These are phyloP conservation scores for Viola odorata DNA, from an alignment of 345 rosid genomes.

Conservation along the genomic window DNA sequence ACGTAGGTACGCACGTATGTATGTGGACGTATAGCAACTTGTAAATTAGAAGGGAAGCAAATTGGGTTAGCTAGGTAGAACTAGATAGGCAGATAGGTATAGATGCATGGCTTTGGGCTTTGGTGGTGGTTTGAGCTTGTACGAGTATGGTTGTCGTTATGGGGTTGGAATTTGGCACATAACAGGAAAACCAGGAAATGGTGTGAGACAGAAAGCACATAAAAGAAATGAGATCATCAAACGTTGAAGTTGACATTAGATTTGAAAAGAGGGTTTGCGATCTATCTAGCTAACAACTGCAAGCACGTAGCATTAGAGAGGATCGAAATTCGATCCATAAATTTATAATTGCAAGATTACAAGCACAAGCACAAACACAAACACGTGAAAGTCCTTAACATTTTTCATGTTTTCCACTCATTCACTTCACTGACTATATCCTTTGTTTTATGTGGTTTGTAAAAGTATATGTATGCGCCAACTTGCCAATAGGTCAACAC, in stretches of 20 bases:
- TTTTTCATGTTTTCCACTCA: constrained; percentile 34
- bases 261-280: constrained; percentile 2
- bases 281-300: too few relatives aligned
- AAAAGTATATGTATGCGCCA: constrained; percentile 7
- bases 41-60: too few relatives aligned
- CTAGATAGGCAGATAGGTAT: background rate
- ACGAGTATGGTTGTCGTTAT: constrained; percentile 31
- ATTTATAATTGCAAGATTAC: constrained; percentile 38
- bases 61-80: background rate
- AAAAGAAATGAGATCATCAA: constrained; percentile 14
- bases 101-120: constrained; percentile 5
- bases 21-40: too few relatives aligned
- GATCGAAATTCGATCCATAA: background rate
- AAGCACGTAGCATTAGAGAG: too few relatives aligned
- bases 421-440: constrained; percentile 37
- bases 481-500: constrained; percentile 22
- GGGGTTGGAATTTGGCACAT: constrained; percentile 39
- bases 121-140: background rate
- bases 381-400: background rate
- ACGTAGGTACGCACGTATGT: too few relatives aligned
- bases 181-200: constrained; percentile 36
- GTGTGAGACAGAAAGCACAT: constrained; percentile 31
- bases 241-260: constrained; percentile 29
- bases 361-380: constrained; percentile 36
- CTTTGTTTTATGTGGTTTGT: constrained; percentile 36